Evolutionary conservation across 2,329 filamentous ascomycete genomes (phyloP), one percentile per base, ranked within the genome.

Genomic region (Colletotrichum gloeosporioides): DNA sequence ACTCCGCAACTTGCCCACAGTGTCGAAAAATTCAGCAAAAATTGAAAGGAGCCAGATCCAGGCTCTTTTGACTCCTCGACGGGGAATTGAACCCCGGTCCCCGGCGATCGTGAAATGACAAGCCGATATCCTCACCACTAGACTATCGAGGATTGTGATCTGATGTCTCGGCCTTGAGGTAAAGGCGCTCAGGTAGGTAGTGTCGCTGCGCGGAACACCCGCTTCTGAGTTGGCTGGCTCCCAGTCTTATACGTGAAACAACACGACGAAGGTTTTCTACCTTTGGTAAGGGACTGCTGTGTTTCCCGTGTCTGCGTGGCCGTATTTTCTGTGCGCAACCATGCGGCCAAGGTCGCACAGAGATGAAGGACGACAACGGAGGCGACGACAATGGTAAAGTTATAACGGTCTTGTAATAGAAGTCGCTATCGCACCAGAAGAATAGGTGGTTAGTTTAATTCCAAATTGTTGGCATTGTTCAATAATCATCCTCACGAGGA

Each of bases 241-340:
- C 9, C 9, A 32, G 10, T 32, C 4, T 10, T 32, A 12, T 9
- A 9, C 9, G 9, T 32, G 3, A 10, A 32, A 32, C 9, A 32
- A 32, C 2, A 3, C 9, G 3, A 32, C 9, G 31, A 32, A 8
- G 9, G 31, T 32, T 32, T 3, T 32, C 3, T 32, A 8, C 31
- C 10, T 32, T 9, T 9, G 9, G 18, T 2, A 3, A 44, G 39
- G n/a, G 1, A 12, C 0, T 44, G 9, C 2, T 5, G 1, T 10
- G 9, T 44, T 13, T 10, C 6, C 9, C 0, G 39, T n/a, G 18
- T n/a, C 18, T 44, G 2, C 1, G 8, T 49, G 9, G 39, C 18
- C 0, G 18, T 12, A 7, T n/a, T n/a, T 49, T 1, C 39, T 0
- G 9, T n/a, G 1, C 39, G n/a, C 39, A 49, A 12, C 0, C 0